Evolutionary conservation across 257 asterid genomes (phyloP).

Genomic region (Dorcoceras hygrometricum): DNA sequence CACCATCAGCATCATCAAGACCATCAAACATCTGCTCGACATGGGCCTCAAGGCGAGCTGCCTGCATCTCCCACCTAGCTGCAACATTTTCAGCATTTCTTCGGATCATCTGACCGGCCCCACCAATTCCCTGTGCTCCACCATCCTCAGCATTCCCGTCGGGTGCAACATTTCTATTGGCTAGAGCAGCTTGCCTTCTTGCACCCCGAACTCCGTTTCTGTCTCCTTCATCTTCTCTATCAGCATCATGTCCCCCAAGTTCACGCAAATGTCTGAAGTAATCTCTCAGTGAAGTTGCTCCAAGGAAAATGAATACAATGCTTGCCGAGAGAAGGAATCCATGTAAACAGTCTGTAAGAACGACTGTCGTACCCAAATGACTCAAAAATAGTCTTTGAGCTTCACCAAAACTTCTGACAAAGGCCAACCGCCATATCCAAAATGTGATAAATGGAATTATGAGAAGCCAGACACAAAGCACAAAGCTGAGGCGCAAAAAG

Average conservation of each 20-base stretch:
- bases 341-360: slow-evolving; percentile 94
- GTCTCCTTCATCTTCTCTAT: slow-evolving; percentile 87
- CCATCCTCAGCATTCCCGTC: slow-evolving; percentile 88
- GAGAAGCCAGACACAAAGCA: slow-evolving; percentile 95
- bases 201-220: slow-evolving; percentile 95
- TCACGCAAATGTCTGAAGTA: slow-evolving; percentile 90
- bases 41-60: slow-evolving; percentile 95
- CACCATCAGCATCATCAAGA: slow-evolving; percentile 98
- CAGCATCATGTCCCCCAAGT: slow-evolving; percentile 95
- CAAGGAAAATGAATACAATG: slow-evolving; percentile 93
- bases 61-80: slow-evolving; percentile 95
- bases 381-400: slow-evolving; percentile 85
- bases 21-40: slow-evolving; percentile 99
- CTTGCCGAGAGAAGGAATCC: slow-evolving; percentile 97
- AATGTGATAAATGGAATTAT: slow-evolving; percentile 92
- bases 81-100: slow-evolving; percentile 98
- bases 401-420: slow-evolving; percentile 87
- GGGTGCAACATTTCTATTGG: slow-evolving; percentile 63
- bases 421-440: slow-evolving; percentile 98
- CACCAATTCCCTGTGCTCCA: slow-evolving; percentile 86
- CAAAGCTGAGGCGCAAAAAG: slow-evolving; percentile 88
- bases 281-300: slow-evolving; percentile 97
- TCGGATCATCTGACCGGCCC: slow-evolving; percentile 84
- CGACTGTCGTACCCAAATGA: slow-evolving; percentile 74
- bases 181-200: slow-evolving; percentile 76